Percentiles rank a stretch among this genome's conserved stretches.
phyloP scores from a whole-genome alignment of 202 grass and related monocot species.

The Schoenoplectus triqueter region DNA sequence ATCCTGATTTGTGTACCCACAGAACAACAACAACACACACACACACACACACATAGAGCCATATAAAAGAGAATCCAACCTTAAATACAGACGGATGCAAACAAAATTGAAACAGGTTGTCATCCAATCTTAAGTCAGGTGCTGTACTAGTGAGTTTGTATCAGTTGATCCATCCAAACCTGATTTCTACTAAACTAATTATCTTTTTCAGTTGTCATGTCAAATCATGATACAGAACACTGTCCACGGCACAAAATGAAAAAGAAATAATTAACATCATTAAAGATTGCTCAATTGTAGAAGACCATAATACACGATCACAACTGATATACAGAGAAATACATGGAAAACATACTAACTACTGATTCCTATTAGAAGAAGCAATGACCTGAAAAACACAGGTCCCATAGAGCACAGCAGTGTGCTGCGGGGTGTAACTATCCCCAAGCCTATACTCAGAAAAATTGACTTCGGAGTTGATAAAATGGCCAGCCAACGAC shows the following conservation, averaged over 20 bases:
- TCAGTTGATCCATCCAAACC: neutral
- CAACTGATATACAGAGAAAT: neutral
- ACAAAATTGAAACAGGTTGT: neutral
- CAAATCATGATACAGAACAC: neutral
- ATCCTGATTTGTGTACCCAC: too few relatives aligned
- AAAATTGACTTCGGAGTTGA: constrained; percentile 48
- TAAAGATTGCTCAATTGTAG: too few relatives aligned
- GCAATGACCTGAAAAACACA: constrained; percentile 73
- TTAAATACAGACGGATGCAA: neutral
- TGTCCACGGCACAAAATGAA: neutral
- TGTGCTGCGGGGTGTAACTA: constrained; percentile 80
- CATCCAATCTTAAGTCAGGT: too few relatives aligned
- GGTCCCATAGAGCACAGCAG: constrained; percentile 60
- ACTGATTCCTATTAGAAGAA: constrained; percentile 37
- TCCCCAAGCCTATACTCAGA: constrained; percentile 60
- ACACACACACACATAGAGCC: too few relatives aligned
- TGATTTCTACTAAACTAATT: constrained; percentile 5
- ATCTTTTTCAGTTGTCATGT: neutral
- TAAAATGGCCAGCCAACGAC: constrained; percentile 75
- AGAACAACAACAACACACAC: too few relatives aligned
- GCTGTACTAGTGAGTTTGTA: neutral
- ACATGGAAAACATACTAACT: neutral
- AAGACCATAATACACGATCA: too few relatives aligned
- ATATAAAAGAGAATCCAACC: neutral
- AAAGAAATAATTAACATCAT: neutral